Evolutionary conservation across 352 stramenopile species (phyloP).

Genomic region (Phytopythium mirpurense): DNA sequence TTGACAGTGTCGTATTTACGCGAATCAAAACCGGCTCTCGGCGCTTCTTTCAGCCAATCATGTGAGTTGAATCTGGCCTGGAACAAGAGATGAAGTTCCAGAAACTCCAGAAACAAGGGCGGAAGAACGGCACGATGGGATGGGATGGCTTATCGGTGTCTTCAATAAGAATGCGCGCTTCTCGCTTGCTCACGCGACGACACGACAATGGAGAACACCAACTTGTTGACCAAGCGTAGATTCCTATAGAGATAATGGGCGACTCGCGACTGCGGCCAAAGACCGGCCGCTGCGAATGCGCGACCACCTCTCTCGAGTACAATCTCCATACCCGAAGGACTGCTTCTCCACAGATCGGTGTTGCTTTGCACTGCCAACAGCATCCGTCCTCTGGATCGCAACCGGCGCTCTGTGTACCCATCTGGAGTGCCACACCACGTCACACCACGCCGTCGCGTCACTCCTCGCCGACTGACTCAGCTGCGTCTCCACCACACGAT

Average conservation of each 20-base stretch:
- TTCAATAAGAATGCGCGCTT: not conserved
- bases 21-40: constrained; percentile 2
- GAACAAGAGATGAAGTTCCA: constrained; percentile 1
- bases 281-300: not conserved
- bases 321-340: not conserved
- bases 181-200: constrained; percentile 1
- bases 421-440: too few relatives aligned
- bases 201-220: constrained; percentile 1
- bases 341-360: not conserved
- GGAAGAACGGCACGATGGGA: not conserved
- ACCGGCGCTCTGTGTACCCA: too few relatives aligned
- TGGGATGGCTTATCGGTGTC: not conserved
- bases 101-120: not conserved
- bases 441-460: too few relatives aligned
- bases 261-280: constrained; percentile 1
- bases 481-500: constrained; percentile 3
- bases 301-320: too few relatives aligned
- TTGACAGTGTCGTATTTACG: not conserved
- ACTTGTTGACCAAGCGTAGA: too few relatives aligned
- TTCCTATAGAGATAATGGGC: too few relatives aligned
- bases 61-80: not conserved
- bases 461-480: too few relatives aligned
- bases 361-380: too few relatives aligned
- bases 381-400: too few relatives aligned
- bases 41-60: not conserved